These are phyloP conservation scores for Naganishia liquefaciens DNA, from an alignment of 1,284 basidiomycete genomes.

Conservation along the genomic window DNA sequence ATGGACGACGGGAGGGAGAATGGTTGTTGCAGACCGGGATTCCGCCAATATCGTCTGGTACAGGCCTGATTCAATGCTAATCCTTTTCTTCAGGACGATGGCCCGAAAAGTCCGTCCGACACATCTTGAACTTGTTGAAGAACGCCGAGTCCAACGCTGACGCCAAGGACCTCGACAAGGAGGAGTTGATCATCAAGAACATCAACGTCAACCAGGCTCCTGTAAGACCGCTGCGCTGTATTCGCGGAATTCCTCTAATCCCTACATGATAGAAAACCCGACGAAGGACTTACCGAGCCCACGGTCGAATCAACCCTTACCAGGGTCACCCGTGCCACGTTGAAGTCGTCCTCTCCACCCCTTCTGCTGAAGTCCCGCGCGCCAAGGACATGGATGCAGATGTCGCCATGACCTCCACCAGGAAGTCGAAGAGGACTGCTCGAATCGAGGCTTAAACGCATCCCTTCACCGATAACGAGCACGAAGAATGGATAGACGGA, in stretches of 20 bases:
- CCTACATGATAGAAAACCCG: conserved; percentile 80
- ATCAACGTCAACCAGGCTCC: conserved; percentile 99
- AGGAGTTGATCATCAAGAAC: conserved; percentile 92
- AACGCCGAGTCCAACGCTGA: conserved; percentile 99
- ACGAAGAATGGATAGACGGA: conserved; percentile 6
- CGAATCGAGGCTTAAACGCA: conserved; percentile 54
- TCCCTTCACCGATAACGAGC: conserved; percentile 1
- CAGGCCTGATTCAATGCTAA: not conserved
- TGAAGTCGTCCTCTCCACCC: conserved; percentile 82
- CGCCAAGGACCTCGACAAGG: conserved; percentile 90
- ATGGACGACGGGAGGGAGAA: not conserved
- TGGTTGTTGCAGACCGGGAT: not conserved
- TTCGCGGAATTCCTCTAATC: not conserved
- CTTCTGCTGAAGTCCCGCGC: conserved; percentile 81
- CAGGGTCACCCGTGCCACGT: conserved; percentile 93
- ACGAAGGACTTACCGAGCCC: conserved; percentile 98
- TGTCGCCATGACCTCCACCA: conserved; percentile 49
- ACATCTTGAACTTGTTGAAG: conserved; percentile 92
- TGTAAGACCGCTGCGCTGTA: conserved; percentile 58
- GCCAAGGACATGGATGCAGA: conserved; percentile 74
- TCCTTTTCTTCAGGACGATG: conserved; percentile 75
- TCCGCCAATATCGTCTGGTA: not conserved
- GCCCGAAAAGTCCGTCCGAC: conserved; percentile 99
- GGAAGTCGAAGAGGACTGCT: conserved; percentile 53
- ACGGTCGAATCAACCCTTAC: conserved; percentile 90